Conservation (phyloP, 176 grass and related monocot genomes). For the Ananas comosus region DNA sequence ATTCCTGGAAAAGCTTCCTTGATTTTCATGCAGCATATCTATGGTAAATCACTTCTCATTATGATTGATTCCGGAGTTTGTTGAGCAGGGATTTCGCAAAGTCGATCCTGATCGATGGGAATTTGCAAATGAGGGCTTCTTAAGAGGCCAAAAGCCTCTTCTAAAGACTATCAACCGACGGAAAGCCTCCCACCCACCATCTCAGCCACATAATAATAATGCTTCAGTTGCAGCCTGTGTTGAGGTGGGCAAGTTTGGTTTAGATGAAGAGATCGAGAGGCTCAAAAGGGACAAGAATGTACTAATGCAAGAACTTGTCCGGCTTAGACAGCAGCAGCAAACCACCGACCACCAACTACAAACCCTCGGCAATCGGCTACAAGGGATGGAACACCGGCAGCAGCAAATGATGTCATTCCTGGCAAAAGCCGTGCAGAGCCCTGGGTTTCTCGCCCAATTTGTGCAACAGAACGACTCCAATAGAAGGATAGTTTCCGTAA, state of each 20-base stretch:
- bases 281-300: slow-evolving; percentile 98
- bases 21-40: not conserved
- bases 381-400: slow-evolving; percentile 85
- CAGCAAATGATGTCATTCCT: slow-evolving; percentile 98
- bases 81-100: slow-evolving; percentile 87
- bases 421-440: slow-evolving; percentile 81
- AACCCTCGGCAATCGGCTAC: slow-evolving; percentile 67
- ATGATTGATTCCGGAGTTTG: not conserved
- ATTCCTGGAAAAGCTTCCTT: not conserved
- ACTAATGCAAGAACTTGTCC: slow-evolving; percentile 90
- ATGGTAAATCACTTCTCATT: not conserved
- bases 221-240: slow-evolving; percentile 65
- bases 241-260: slow-evolving; percentile 88
- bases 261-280: slow-evolving; percentile 86
- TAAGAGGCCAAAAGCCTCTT: slow-evolving; percentile 80
- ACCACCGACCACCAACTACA: slow-evolving; percentile 77
- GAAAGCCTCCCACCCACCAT: slow-evolving; percentile 59
- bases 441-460: slow-evolving; percentile 76
- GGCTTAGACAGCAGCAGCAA: slow-evolving; percentile 81
- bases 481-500: slow-evolving; percentile 39
- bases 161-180: slow-evolving; percentile 85
- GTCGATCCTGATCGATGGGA: slow-evolving; percentile 98
- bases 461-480: slow-evolving; percentile 82
- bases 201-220: slow-evolving; percentile 38
- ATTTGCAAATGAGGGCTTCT: slow-evolving; percentile 95